These are phyloP conservation scores for Lagenaria siceraria DNA, from an alignment of 306 rosid species.

Conservation along the genomic window DNA sequence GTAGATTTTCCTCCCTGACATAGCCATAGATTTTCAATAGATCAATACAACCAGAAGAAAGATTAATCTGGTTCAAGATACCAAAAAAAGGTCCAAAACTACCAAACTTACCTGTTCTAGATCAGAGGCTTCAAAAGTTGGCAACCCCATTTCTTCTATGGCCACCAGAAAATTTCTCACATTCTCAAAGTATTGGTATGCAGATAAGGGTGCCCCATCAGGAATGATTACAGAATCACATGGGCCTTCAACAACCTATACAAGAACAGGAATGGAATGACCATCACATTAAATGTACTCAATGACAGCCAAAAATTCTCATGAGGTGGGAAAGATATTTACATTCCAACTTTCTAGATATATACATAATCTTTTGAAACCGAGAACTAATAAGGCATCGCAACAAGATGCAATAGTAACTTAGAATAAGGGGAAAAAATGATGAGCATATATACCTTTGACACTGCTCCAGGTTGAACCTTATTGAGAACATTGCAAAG, in stretches of 20 bases:
- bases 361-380: not conserved
- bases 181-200: slow-evolving; percentile 48
- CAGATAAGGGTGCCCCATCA: slow-evolving; percentile 54
- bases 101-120: slow-evolving; percentile 50
- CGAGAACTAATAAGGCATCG: not conserved
- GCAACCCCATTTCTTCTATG: slow-evolving; percentile 54
- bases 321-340: not conserved
- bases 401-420: not conserved
- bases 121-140: slow-evolving; percentile 80
- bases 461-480: slow-evolving; percentile 63
- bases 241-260: slow-evolving; percentile 49
- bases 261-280: slow-evolving; percentile 2
- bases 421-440: not conserved
- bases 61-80: not conserved
- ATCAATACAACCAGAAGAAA: not conserved
- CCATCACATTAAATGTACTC: not conserved
- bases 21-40: not conserved
- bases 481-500: slow-evolving; percentile 80
- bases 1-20: slow-evolving; percentile 78
- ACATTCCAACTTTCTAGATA: not conserved
- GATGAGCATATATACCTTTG: slow-evolving; percentile 35
- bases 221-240: slow-evolving; percentile 29
- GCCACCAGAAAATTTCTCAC: slow-evolving; percentile 48
- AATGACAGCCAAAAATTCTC: not conserved
- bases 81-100: not conserved